A percentile compares a stretch with the other conserved stretches of the same genome.
Conservation (phyloP, 768 basidiomycete species). For the Xerocomellus intermedius region DNA sequence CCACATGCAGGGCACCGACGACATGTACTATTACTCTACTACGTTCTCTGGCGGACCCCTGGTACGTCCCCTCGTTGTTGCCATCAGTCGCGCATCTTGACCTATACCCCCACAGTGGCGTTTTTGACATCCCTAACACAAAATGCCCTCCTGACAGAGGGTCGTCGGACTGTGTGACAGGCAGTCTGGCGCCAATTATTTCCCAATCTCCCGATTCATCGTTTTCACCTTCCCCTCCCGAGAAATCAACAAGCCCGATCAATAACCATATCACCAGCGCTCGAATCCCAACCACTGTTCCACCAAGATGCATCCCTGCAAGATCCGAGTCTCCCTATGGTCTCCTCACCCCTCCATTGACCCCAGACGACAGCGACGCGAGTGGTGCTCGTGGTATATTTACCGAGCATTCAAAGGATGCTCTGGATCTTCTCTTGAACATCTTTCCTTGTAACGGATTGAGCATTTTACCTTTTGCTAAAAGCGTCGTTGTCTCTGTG, state of each 20-base stretch:
- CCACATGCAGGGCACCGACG: slow-evolving; percentile 75
- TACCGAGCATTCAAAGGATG: slow-evolving; percentile 53
- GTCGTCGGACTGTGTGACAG: slow-evolving; percentile 97
- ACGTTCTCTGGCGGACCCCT: slow-evolving; percentile 92
- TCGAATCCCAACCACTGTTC: slow-evolving; percentile 29
- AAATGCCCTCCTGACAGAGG: slow-evolving; percentile 97
- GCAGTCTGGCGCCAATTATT: slow-evolving; percentile 70
- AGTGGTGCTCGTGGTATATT: slow-evolving; percentile 40
- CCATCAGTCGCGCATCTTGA: neutral
- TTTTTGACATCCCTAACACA: slow-evolving; percentile 85
- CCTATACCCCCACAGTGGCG: slow-evolving; percentile 62
- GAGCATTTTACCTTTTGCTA: slow-evolving; percentile 66
- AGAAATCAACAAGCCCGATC: slow-evolving; percentile 20
- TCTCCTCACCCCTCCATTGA: slow-evolving; percentile 72
- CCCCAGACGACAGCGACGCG: slow-evolving; percentile 64
- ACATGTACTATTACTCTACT: slow-evolving; percentile 90
- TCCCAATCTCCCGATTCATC: slow-evolving; percentile 42
- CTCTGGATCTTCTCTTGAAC: slow-evolving; percentile 74
- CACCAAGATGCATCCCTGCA: slow-evolving; percentile 44
- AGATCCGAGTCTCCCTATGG: slow-evolving; percentile 39
- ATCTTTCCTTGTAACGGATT: slow-evolving; percentile 75
- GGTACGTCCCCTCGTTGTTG: slow-evolving; percentile 45
- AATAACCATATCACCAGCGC: slow-evolving; percentile 16
- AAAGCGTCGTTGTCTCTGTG: slow-evolving; percentile 69
- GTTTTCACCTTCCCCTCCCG: slow-evolving; percentile 30